Evolutionary conservation across 768 basidiomycete genomes (phyloP), one percentile per base, ranked within the genome.

Genomic region (Boletus rubroflammeus): DNA sequence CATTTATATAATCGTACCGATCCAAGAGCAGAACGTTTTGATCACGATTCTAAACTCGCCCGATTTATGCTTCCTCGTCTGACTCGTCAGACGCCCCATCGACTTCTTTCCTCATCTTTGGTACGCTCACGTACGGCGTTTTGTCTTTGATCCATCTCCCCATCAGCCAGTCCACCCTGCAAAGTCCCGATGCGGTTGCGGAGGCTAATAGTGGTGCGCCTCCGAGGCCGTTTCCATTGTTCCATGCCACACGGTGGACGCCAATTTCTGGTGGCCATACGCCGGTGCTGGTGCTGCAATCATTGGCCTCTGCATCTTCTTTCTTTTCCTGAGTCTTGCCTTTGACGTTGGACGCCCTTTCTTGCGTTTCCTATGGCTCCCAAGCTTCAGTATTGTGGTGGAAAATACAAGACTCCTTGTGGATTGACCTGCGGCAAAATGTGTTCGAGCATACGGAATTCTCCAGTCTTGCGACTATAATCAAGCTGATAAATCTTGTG

Each of bases 401-500:
- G n/a, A 28, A 19, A 38, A 19, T 1, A 2, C 21, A 19, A 60
- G 9, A 34, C 1, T 1, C n/a, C n/a, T 4, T 11, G 6, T 17
- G 26, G 38, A 58, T 58, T 36, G 47, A 85, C 93, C 71, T 85
- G 81, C 2, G 94, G 91, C 7, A 88, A 68, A 61, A 96, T 85
- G 23, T 82, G 81, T 54, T 98, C 96, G n/a, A 94, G 72, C 85
- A 98, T 92, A 23, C 95, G 78, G 66, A 81, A 93, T 55, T 90
- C 83, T 21, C 82, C 81, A 0, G 81, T 81, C 7, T 78, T 81
- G 38, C 87, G 83, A 61, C 84, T 93, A 62, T 90, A 93, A 70
- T 98, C 96, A 49, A 98, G 78, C 64, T 90, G 89, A 62, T 83
- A 97, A 17, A 96, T 77, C 68, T 83, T 85, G 67, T 90, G 86